Evolutionary conservation across 306 rosid species (phyloP), one percentile per base, ranked within the genome.

Genomic region (Sesbania bispinosa): DNA sequence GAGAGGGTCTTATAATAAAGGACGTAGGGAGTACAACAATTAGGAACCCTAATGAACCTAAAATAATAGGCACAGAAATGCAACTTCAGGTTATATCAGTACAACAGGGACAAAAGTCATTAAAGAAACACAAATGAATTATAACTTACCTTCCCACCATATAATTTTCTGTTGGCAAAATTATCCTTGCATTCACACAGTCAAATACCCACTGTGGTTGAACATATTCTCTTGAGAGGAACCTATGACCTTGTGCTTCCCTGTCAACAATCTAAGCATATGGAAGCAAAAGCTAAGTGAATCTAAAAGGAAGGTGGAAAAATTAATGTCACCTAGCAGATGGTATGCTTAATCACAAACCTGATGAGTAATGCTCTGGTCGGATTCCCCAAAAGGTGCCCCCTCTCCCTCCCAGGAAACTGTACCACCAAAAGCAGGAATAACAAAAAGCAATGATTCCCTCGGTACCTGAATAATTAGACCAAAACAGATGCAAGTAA

Each of bases 121-220:
- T 20, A 47, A 30, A 26, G 57, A 24, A 48, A 30, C 4, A 35
- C 13, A 27, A 14, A 11, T 10, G 36, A 48, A 29, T 11, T 30
- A 63, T 9, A 74, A 66, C 51, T 77, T 89, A 94, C 99, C 92
- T 92, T 82, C 97, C 99, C 1, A 80, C 97, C 85, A 83, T 26
- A 82, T 94, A 94, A 51, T 21, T 88, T 16, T 68, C 89, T 13
- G 88, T 81, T 10, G 99, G 97, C 74, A 94, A 82, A 82, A 94
- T 80, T 20, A 89, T 82, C 3, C 84, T 82, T 6, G 95, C 93
- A 80, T 94, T 94, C 58, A 91, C 82, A 80, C 85, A 89, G 64
- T 91, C 99, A 85, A 52, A 94, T 43, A 94, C 67, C 99, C 99
- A 94, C 59, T 94, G 99, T 15, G 99, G 99, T 83, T 94, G 99